A percentile compares a stretch with the other conserved stretches of the same genome.
These are phyloP conservation scores for Polytrichum formosum DNA, from an alignment of 225 moss, liverwort and hornwort genomes.

Conservation along the genomic window DNA sequence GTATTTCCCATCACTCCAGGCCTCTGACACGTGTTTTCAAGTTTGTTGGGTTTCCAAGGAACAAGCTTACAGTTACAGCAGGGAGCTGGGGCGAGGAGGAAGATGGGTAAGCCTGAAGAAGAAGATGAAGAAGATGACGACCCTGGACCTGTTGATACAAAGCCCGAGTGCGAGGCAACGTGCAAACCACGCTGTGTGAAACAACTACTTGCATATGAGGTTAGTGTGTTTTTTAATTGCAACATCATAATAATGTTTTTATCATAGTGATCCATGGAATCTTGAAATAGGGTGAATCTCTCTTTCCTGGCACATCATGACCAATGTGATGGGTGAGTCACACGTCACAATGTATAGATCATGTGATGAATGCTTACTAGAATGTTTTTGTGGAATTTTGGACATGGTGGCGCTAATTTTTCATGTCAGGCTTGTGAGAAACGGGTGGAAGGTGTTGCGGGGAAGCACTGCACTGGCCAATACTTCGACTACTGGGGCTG, in stretches of 20 bases:
- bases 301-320: too few species aligned
- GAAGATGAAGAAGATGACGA: conserved; percentile 23
- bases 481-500: conserved; percentile 51
- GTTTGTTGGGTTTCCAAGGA: too few species aligned
- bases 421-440: conserved; percentile 24
- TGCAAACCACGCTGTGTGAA: conserved; percentile 41
- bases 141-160: conserved; percentile 20
- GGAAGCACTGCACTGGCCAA: conserved; percentile 44
- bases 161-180: conserved; percentile 30
- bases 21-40: too few species aligned
- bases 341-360: too few species aligned
- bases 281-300: too few species aligned
- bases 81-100: neutral
- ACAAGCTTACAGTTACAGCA: too few species aligned
- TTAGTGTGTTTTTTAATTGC: neutral
- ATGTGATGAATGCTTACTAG: too few species aligned
- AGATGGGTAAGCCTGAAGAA: conserved; percentile 7
- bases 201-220: conserved; percentile 38
- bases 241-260: too few species aligned
- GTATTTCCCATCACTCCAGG: too few species aligned
- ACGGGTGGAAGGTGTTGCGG: conserved; percentile 9
- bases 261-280: too few species aligned
- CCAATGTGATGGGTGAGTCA: too few species aligned
- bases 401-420: neutral
- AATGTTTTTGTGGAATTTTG: too few species aligned